A percentile compares a stretch with the other conserved stretches of the same genome.
Conservation (phyloP, 169 alveolate species). For the Cyclospora cayetanensis region DNA sequence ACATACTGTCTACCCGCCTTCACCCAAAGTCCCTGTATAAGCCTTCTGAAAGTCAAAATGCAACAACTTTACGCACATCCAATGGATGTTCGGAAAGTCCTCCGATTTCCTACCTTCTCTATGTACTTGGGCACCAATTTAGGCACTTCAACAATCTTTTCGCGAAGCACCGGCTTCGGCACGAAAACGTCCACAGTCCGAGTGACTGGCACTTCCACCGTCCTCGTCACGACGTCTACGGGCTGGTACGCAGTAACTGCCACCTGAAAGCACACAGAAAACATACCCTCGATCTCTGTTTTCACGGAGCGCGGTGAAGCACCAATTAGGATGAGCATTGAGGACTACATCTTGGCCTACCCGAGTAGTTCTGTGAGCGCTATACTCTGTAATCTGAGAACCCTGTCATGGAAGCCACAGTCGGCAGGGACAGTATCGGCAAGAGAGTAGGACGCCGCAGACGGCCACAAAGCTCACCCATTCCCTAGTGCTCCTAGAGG, state of each 20-base stretch:
- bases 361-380: too few species aligned
- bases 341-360: too few species aligned
- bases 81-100: background rate
- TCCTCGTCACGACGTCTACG: slow-evolving; percentile 79
- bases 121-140: slow-evolving; percentile 86
- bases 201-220: slow-evolving; percentile 72
- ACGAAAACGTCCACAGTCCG: slow-evolving; percentile 62
- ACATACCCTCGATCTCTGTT: too few species aligned
- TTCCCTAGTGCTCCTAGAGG: background rate
- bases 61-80: too few species aligned
- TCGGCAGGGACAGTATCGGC: too few species aligned
- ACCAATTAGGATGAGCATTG: too few species aligned
- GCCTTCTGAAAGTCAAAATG: too few species aligned
- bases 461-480: slow-evolving; percentile 23
- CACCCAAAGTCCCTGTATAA: too few species aligned
- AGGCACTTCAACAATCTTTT: slow-evolving; percentile 88
- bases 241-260: slow-evolving; percentile 91
- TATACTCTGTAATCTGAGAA: too few species aligned
- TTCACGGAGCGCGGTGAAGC: too few species aligned
- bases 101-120: slow-evolving; percentile 78
- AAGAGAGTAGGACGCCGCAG: background rate
- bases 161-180: slow-evolving; percentile 86
- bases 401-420: too few species aligned
- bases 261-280: slow-evolving; percentile 75
- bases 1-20: too few species aligned